phyloP scores from a whole-genome alignment of 2,329 filamentous ascomycete species.

The Paraconiothyrium brasiliense region DNA sequence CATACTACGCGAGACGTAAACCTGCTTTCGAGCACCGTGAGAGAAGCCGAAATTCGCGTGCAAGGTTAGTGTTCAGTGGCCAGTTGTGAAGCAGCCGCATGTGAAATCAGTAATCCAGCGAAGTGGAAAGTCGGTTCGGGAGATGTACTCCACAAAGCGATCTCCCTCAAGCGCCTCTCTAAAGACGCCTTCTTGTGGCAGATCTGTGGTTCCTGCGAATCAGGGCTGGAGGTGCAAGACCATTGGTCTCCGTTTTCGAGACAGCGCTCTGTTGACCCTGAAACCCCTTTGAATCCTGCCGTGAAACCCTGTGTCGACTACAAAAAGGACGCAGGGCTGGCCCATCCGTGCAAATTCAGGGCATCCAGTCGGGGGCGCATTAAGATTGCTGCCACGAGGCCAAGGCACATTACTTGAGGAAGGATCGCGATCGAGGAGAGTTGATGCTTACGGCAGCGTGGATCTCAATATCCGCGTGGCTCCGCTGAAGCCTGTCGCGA shows the following conservation, averaged over 20 bases:
- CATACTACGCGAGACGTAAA: not conserved
- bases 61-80: not conserved
- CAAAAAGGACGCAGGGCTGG: not conserved
- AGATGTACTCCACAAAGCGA: not conserved
- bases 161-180: not conserved
- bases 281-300: not conserved
- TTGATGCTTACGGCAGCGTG: not conserved
- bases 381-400: not conserved
- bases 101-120: not conserved
- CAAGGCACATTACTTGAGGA: not conserved
- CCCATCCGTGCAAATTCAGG: not conserved
- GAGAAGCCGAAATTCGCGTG: too few species aligned
- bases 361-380: not conserved
- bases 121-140: not conserved
- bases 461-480: conserved; percentile 3
- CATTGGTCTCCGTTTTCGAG: not conserved
- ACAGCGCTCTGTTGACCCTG: not conserved
- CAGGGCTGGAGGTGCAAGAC: not conserved
- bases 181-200: not conserved
- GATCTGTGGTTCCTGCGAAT: not conserved
- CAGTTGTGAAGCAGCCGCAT: not conserved
- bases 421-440: not conserved
- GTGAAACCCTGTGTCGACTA: not conserved
- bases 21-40: not conserved
- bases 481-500: conserved; percentile 4